Evolutionary conservation across 257 asterid genomes (phyloP).

Genomic region (Plantago elongata): DNA sequence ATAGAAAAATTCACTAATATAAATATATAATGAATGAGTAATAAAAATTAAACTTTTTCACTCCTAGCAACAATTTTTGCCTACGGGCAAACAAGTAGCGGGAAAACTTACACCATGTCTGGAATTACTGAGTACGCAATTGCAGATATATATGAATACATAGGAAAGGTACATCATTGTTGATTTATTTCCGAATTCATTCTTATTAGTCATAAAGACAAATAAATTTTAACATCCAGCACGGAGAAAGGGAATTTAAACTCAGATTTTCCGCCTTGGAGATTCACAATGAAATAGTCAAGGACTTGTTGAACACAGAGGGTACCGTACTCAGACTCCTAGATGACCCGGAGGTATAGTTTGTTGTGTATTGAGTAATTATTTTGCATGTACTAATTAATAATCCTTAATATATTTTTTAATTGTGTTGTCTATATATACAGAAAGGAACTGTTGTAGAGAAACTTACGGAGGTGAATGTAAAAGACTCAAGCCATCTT

Average conservation of each 20-base stretch:
- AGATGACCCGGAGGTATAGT: conserved; percentile 55
- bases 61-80: conserved; percentile 57
- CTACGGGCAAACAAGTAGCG: conserved; percentile 73
- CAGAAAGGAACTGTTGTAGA: conserved; percentile 61
- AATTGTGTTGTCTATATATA: background rate
- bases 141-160: conserved; percentile 46
- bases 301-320: conserved; percentile 52
- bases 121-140: conserved; percentile 46
- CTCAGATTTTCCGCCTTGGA: conserved; percentile 64
- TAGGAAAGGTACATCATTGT: conserved; percentile 28
- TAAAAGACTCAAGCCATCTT: conserved; percentile 44
- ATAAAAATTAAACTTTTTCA: conserved; percentile 2
- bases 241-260: conserved; percentile 29
- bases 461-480: conserved; percentile 43
- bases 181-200: background rate
- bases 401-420: background rate
- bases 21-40: background rate
- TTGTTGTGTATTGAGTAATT: background rate
- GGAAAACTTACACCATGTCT: conserved; percentile 60
- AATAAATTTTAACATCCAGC: conserved; percentile 21
- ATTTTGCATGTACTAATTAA: background rate
- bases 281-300: conserved; percentile 64
- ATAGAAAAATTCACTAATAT: background rate
- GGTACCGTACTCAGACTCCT: conserved; percentile 53
- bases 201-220: background rate